phyloP scores from a whole-genome alignment of 768 basidiomycete species.

The Naganishia onofrii region DNA sequence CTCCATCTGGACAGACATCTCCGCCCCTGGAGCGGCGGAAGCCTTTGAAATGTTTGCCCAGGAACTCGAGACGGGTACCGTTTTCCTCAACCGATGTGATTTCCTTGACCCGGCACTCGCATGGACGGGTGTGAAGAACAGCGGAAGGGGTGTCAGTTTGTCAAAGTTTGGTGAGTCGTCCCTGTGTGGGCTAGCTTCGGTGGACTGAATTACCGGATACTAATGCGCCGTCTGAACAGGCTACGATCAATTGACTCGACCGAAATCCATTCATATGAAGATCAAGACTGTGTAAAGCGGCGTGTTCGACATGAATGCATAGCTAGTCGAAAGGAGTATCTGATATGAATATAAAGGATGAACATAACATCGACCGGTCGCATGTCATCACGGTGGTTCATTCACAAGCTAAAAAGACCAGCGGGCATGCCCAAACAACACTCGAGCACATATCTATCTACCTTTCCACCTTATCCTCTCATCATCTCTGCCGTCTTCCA shows the following conservation, averaged over 20 bases:
- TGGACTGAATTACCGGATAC: too few species aligned
- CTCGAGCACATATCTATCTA: too few species aligned
- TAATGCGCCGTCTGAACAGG: conserved; percentile 24
- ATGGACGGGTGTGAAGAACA: conserved; percentile 93
- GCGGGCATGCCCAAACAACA: too few species aligned
- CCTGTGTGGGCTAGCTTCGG: too few species aligned
- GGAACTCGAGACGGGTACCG: conserved; percentile 80
- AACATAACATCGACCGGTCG: too few species aligned
- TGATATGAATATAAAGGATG: background rate
- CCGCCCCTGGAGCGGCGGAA: conserved; percentile 62
- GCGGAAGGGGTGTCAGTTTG: conserved; percentile 84
- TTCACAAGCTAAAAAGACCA: background rate
- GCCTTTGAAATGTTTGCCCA: conserved; percentile 70
- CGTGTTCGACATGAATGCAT: background rate
- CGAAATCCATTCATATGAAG: conserved; percentile 51
- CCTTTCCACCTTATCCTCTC: background rate
- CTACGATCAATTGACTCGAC: conserved; percentile 49
- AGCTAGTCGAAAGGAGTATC: background rate
- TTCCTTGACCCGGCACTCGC: conserved; percentile 85
- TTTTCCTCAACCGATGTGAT: conserved; percentile 88
- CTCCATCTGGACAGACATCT: conserved; percentile 83
- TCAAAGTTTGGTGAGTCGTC: conserved; percentile 71
- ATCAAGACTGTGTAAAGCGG: conserved; percentile 32
- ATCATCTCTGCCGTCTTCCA: background rate
- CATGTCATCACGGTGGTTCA: background rate